Percentiles rank a stretch among this genome's conserved stretches.
These are phyloP conservation scores for Discostella stelligera DNA, from an alignment of 352 stramenopile genomes.

Conservation along the genomic window DNA sequence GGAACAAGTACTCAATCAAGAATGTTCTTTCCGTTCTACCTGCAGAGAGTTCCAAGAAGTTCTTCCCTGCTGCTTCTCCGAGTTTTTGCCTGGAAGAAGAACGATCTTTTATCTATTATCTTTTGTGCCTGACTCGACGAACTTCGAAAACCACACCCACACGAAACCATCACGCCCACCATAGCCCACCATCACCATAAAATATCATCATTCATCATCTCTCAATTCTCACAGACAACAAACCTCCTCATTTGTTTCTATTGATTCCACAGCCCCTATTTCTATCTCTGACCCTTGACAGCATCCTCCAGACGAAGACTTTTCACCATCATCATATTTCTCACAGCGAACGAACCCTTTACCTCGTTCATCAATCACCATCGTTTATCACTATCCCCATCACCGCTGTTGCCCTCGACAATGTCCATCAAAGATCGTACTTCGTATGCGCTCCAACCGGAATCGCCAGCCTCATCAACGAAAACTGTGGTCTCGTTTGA, in stretches of 20 bases:
- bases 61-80: background rate
- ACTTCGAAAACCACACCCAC: background rate
- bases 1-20: too few relatives aligned
- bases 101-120: background rate
- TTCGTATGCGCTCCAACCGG: background rate
- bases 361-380: background rate
- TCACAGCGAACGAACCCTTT: too few relatives aligned
- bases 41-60: too few relatives aligned
- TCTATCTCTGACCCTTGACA: background rate
- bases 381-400: background rate
- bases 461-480: background rate
- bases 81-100: background rate
- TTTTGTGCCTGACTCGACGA: background rate
- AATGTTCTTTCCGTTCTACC: too few relatives aligned
- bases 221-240: too few relatives aligned
- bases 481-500: background rate
- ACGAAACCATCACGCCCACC: background rate
- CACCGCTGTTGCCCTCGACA: background rate
- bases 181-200: background rate
- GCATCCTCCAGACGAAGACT: too few relatives aligned
- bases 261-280: too few relatives aligned
- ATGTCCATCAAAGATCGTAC: slow-evolving; percentile 14
- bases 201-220: background rate
- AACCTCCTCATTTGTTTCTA: too few relatives aligned
- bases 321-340: too few relatives aligned